These are phyloP conservation scores for Hydrangea macrophylla DNA, from an alignment of 148 eudicot genomes.

Conservation along the genomic window DNA sequence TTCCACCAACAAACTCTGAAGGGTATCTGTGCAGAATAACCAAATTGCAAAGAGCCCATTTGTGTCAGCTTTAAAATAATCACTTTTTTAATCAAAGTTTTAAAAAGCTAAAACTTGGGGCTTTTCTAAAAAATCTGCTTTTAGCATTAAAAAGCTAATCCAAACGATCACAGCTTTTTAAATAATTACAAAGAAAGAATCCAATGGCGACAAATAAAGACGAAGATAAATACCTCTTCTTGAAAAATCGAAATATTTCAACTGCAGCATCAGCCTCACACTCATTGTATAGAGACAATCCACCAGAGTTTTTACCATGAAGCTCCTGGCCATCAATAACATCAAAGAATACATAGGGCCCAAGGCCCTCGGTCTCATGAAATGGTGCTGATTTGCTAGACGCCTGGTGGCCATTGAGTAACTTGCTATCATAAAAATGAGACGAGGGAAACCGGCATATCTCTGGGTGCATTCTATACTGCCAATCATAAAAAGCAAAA, in stretches of 20 bases:
- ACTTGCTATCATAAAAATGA: conserved; percentile 88
- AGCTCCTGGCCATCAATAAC: conserved; percentile 81
- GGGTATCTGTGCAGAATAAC: conserved; percentile 56
- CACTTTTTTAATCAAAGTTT: no score
- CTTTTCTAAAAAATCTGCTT: no score
- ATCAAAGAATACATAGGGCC: conserved; percentile 91
- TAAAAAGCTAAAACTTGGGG: no score
- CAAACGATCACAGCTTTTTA: no score
- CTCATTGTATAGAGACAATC: conserved; percentile 82
- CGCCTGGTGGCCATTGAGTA: conserved; percentile 69
- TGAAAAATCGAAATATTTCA: conserved; percentile 65
- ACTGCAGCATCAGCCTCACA: conserved; percentile 96
- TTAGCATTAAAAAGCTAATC: no score
- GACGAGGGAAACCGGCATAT: conserved; percentile 81
- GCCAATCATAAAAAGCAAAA: conserved; percentile 34
- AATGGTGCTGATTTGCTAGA: conserved; percentile 67
- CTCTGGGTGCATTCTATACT: conserved; percentile 99
- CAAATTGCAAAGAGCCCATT: conserved; percentile 5
- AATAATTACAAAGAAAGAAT: no score
- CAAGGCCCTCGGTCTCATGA: conserved; percentile 74
- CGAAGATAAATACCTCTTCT: conserved; percentile 54
- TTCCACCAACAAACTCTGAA: conserved; percentile 73
- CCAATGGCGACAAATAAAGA: conserved; percentile 6
- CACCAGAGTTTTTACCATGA: conserved; percentile 69
- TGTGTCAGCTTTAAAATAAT: conserved; percentile 6